phyloP scores from a whole-genome alignment of 2,329 filamentous ascomycete genomes.

The Pestalotiopsis sp. region DNA sequence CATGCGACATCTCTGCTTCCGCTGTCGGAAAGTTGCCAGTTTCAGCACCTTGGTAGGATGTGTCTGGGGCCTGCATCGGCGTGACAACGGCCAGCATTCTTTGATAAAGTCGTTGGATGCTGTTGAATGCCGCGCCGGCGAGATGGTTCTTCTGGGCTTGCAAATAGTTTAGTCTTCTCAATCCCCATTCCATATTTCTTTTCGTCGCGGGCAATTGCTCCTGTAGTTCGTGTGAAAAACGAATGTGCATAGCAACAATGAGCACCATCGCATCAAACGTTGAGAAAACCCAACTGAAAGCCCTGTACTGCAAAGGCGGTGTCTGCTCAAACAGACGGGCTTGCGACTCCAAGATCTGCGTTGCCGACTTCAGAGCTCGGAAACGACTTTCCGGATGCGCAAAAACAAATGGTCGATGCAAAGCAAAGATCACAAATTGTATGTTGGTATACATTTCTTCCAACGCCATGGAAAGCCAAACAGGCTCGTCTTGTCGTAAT shows the following conservation, averaged over 20 bases:
- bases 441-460: background rate
- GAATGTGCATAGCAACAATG: background rate
- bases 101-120: background rate
- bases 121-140: background rate
- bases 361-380: background rate
- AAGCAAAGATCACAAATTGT: background rate
- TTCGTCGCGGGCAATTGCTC: background rate
- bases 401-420: background rate
- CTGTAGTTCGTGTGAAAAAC: background rate
- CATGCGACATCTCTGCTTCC: background rate
- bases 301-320: background rate
- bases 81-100: background rate
- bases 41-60: background rate
- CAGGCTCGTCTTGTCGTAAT: background rate
- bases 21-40: background rate
- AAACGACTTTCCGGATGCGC: background rate
- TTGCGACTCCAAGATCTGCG: background rate
- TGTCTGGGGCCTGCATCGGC: background rate
- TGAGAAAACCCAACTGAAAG: background rate
- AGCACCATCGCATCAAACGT: background rate
- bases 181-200: background rate
- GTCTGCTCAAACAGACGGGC: background rate
- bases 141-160: background rate
- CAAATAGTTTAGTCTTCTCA: background rate
- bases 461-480: background rate